phyloP scores from a whole-genome alignment of 1,284 basidiomycete genomes.

The Puccinia polysora region DNA sequence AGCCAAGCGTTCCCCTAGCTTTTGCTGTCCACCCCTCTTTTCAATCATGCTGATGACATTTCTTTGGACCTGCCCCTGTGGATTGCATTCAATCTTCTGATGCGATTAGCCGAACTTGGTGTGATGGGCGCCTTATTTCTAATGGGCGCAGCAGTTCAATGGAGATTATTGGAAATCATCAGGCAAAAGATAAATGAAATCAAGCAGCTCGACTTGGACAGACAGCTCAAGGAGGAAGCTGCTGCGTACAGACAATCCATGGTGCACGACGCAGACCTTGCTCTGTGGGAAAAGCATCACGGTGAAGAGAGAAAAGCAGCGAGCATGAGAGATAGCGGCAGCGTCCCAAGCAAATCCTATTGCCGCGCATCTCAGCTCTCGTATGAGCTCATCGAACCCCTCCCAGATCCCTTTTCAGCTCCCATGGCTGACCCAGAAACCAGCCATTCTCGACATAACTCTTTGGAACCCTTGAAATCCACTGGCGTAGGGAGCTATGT shows the following conservation, averaged over 20 bases:
- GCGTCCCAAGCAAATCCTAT: too few species aligned
- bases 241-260: conserved; percentile 29
- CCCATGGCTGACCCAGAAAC: too few species aligned
- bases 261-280: conserved; percentile 16
- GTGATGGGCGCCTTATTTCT: conserved; percentile 30
- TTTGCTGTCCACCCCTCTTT: too few species aligned
- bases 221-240: conserved; percentile 23
- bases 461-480: too few species aligned
- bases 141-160: conserved; percentile 30
- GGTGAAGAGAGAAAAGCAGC: background rate
- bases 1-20: background rate
- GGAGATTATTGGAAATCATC: conserved; percentile 40
- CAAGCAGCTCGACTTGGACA: conserved; percentile 15
- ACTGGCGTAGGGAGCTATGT: too few species aligned
- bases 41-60: too few species aligned
- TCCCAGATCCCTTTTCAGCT: too few species aligned
- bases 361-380: too few species aligned
- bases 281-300: conserved; percentile 26
- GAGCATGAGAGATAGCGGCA: background rate
- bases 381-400: too few species aligned
- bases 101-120: conserved; percentile 39
- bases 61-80: too few species aligned
- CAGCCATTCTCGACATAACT: too few species aligned
- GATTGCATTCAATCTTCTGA: too few species aligned
- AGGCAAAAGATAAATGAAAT: conserved; percentile 10